Evolutionary conservation across 805 yeast species (phyloP), one percentile per base, ranked within the genome.

Genomic region (Suhomyces sp.): DNA sequence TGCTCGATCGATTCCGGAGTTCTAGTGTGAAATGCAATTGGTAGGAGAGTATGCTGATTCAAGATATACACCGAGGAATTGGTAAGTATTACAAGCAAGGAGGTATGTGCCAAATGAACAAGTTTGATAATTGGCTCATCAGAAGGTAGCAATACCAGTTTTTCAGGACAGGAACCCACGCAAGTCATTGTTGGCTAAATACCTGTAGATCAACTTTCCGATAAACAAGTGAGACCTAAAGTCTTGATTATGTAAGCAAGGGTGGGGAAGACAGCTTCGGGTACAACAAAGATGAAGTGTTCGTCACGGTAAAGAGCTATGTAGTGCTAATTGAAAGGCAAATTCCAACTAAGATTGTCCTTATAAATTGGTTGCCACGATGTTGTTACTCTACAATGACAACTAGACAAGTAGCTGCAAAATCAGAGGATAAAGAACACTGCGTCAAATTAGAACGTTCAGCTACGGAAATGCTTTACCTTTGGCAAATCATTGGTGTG

Each of bases 11-110:
- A 79, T 19, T 70, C 69, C 22, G 60, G 59, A 0, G 79, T 66
- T 51, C 88, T 64, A 6, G 71, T 65, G 57, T 81, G 83, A 2
- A 74, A 73, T 8, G 80, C 76, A 4, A 83, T 65, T 1, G 85
- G 83, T 6, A 73, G 54, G 9, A 70, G 57, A 8, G 75, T 70
- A 33, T 46, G 47, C 46, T 67, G 67, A 55, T 76, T 67, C 44
- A 69, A 59, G 1, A 77, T 51, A 17, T 59, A 60, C 3, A 78
- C 53, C 0, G 72, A 50, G 2, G 62, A 54, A 2, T 52, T 38
- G 1, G 80, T 73, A 8, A 78, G 60, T 0, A 74, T 50, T 15
- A 52, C 56, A 3, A 58, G 15, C 35, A 70, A 51, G 4, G 71
- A 60, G 1, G 74, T 68, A 51, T 69, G 69, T 5, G 61, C 59